These are phyloP conservation scores for Penicillium sp. DNA, from an alignment of 2,329 filamentous ascomycete species.

Conservation along the genomic window DNA sequence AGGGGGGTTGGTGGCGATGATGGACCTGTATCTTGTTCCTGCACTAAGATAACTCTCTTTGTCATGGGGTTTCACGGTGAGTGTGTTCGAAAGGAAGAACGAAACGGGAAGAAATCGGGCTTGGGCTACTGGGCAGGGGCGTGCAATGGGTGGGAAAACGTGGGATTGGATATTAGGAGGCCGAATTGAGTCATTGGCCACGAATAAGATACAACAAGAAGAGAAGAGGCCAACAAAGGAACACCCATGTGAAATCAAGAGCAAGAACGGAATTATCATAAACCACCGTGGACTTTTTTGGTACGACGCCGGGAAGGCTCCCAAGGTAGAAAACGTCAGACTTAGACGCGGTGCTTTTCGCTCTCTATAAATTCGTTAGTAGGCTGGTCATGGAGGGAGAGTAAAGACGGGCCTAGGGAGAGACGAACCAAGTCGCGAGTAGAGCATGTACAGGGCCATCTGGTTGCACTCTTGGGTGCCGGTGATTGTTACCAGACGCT, in stretches of 20 bases:
- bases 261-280: slow-evolving; percentile 24
- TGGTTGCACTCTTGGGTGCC: slow-evolving; percentile 98
- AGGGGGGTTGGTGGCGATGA: neutral
- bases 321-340: slow-evolving; percentile 8
- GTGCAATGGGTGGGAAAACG: slow-evolving; percentile 15
- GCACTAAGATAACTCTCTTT: neutral
- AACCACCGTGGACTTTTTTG: slow-evolving; percentile 33
- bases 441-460: slow-evolving; percentile 99
- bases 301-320: slow-evolving; percentile 12
- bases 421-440: slow-evolving; percentile 83
- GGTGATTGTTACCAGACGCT: slow-evolving; percentile 94
- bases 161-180: slow-evolving; percentile 30
- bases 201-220: slow-evolving; percentile 41
- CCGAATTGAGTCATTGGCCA: slow-evolving; percentile 28
- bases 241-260: slow-evolving; percentile 19
- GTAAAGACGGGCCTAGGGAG: neutral
- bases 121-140: slow-evolving; percentile 21
- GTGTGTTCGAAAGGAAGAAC: neutral
- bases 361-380: slow-evolving; percentile 60
- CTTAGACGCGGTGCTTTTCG: slow-evolving; percentile 73
- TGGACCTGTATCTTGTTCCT: neutral
- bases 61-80: neutral
- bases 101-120: neutral
- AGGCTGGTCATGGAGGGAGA: neutral
- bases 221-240: slow-evolving; percentile 19